These are phyloP conservation scores for Sporothrix curviconia DNA, from an alignment of 2,329 filamentous ascomycete species.

Conservation along the genomic window DNA sequence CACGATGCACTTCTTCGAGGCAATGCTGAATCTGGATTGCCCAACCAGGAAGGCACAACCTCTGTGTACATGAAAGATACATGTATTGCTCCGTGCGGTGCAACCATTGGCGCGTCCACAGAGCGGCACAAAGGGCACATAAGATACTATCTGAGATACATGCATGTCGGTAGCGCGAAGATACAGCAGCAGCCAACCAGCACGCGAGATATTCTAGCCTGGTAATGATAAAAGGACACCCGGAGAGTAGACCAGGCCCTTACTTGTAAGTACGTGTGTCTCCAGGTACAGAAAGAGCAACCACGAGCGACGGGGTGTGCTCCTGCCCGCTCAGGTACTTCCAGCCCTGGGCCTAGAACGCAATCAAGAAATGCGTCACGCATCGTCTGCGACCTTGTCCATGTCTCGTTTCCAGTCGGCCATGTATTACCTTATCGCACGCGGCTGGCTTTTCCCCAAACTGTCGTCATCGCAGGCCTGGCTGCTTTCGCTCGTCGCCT, in stretches of 20 bases:
- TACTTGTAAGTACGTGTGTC: no score
- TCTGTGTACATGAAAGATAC: neutral
- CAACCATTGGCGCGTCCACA: neutral
- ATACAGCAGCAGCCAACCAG: constrained; percentile 6
- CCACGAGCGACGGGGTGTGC: neutral
- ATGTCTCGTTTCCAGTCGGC: no score
- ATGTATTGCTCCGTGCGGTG: no score
- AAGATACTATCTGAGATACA: neutral
- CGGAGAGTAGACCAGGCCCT: no score
- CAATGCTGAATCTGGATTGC: neutral
- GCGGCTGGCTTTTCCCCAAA: neutral
- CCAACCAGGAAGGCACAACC: constrained; percentile 5
- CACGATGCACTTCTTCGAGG: neutral
- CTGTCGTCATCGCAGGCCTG: neutral
- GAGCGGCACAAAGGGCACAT: neutral
- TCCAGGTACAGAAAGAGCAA: neutral
- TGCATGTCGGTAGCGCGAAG: neutral
- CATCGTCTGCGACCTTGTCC: neutral
- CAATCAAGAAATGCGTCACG: no score
- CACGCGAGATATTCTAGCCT: constrained; percentile 1
- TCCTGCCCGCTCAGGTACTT: no score
- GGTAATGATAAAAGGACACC: neutral
- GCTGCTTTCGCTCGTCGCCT: neutral
- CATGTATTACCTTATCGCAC: neutral
- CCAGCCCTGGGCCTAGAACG: neutral